phyloP scores from a whole-genome alignment of 306 rosid species.

The Adenanthera pavonina region DNA sequence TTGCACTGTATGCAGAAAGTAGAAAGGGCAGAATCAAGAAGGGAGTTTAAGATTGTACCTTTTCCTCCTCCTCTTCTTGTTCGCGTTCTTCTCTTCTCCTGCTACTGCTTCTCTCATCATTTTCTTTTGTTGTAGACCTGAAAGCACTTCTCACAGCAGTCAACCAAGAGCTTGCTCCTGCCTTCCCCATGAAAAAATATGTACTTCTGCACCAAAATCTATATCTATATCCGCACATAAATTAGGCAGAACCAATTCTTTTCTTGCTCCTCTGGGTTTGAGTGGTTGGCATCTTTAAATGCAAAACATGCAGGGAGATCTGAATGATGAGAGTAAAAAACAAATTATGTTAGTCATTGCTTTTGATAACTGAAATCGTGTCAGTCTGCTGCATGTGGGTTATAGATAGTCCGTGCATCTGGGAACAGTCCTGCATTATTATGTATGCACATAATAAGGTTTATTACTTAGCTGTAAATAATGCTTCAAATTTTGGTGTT shows the following conservation, averaged over 20 bases:
- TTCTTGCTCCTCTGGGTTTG: not conserved
- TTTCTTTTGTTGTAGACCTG: constrained; percentile 57
- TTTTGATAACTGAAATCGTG: constrained; percentile 27
- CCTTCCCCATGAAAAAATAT: constrained; percentile 55
- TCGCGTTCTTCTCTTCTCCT: constrained; percentile 55
- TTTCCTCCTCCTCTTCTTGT: constrained; percentile 56
- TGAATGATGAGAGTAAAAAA: constrained; percentile 17
- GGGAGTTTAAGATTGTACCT: constrained; percentile 31
- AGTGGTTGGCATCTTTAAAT: constrained; percentile 30
- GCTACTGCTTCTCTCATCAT: constrained; percentile 45
- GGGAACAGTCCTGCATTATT: constrained; percentile 39
- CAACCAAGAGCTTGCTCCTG: constrained; percentile 58
- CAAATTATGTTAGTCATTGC: not conserved
- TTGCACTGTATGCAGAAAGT: not conserved
- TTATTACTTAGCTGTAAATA: constrained; percentile 25
- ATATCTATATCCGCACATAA: not conserved
- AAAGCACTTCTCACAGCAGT: constrained; percentile 60
- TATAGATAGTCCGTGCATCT: constrained; percentile 46
- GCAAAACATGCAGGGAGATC: not conserved
- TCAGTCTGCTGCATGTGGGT: constrained; percentile 24
- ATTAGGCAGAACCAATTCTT: constrained; percentile 12
- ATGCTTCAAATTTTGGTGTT: constrained; percentile 35
- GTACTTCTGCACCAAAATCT: constrained; percentile 9
- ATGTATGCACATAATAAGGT: constrained; percentile 7
- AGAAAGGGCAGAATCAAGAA: not conserved